Evolutionary conservation across 345 rosid species (phyloP), one percentile per base, ranked within the genome.

Genomic region (Jatropha curcas): DNA sequence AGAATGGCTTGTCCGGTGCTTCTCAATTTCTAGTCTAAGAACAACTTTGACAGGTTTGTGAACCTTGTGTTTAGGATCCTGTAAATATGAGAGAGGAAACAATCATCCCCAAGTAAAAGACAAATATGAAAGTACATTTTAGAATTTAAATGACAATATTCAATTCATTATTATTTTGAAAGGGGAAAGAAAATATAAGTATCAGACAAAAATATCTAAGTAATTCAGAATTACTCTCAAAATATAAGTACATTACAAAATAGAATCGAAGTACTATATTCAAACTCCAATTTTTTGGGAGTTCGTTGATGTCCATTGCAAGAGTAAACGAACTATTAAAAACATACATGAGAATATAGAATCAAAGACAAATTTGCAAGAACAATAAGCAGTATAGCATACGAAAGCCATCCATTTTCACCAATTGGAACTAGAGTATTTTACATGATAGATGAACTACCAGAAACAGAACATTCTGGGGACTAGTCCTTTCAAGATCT

Each of bases 41-140:
- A 91, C 77, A 68, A 98, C 99, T 84, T 87, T 89, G 53, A 95
- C 99, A 55, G 97, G 98, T 78, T 92, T 95, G 77, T 95, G 98
- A 81, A 88, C 93, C 83, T 92, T 92, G 71, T 87, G 87, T 75
- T 89, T 95, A 34, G 97, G 94, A 84, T 95, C 99, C 99, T 95
- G 77, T 62, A 75, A 9, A 71, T 76, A 30, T 60, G 45, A 33
- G 17, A n/a, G 62, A 68, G 71, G 43, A 77, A 62, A 77, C 39
- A 28, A 51, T 20, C 59, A 69, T 5, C 24, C 53, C 1, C 3
- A 46, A 57, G 33, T 37, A 39, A 43, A 66, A 50, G 66, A 67
- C 25, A 82, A 72, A 64, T 60, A 50, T 58, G 52, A 45, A 67
- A 59, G 55, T 14, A 14, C 19, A 10, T 51, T 66, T 7, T 52